phyloP scores from a whole-genome alignment of 1,284 basidiomycete genomes.

The Peniophora sp. region DNA sequence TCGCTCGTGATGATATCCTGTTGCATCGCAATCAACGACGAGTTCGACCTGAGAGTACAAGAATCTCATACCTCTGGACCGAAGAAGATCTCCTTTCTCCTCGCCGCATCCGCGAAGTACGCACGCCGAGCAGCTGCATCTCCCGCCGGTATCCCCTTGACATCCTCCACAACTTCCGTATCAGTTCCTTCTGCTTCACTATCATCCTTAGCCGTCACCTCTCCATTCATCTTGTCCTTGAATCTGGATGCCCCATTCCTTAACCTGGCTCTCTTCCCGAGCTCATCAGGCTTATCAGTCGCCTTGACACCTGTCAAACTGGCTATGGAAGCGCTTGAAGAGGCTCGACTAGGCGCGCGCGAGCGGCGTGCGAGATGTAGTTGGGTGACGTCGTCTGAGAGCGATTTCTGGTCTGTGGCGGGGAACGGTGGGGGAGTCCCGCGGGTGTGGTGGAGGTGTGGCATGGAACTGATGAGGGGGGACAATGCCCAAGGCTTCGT shows the following conservation, averaged over 20 bases:
- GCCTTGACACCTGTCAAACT: neutral
- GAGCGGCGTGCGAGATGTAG: conserved; percentile 29
- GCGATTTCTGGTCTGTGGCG: conserved; percentile 28
- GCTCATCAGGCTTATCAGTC: neutral
- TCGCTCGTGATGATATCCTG: conserved; percentile 70
- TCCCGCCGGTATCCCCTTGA: no score
- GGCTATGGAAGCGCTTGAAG: neutral
- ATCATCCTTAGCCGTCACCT: no score
- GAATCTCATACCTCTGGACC: conserved; percentile 42
- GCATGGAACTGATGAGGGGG: conserved; percentile 83
- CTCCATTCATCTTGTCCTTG: no score
- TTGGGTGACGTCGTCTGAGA: conserved; percentile 46
- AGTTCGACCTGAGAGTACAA: neutral
- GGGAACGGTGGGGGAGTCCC: conserved; percentile 13
- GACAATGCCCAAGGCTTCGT: conserved; percentile 86
- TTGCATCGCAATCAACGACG: neutral
- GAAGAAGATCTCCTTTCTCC: conserved; percentile 42
- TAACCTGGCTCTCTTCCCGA: no score
- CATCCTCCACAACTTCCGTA: no score
- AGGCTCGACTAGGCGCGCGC: no score
- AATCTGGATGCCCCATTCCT: no score
- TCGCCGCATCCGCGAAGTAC: conserved; percentile 47
- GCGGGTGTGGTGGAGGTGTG: conserved; percentile 57
- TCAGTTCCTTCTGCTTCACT: no score
- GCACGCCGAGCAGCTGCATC: conserved; percentile 30